phyloP scores from a whole-genome alignment of 139 green algal genomes.

The Medakamo hakoo region DNA sequence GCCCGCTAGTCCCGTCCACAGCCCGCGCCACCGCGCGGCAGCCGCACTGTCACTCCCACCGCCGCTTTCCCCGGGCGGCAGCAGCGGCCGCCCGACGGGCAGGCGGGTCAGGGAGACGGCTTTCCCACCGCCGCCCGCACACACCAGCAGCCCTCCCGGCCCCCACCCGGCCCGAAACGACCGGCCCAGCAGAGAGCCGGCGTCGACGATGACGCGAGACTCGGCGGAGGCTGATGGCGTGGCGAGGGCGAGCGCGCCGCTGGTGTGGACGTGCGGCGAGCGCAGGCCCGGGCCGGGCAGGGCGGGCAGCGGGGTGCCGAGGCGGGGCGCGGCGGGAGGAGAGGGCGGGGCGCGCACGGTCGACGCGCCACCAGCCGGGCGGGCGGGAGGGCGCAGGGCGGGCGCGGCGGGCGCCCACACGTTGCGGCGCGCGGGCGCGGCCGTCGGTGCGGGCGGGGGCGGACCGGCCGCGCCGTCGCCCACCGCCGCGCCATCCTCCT shows the following conservation, averaged over 20 bases:
- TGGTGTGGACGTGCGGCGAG: not conserved
- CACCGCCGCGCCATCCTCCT: too few species aligned
- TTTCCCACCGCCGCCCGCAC: slow-evolving; percentile 7
- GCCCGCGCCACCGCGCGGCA: too few species aligned
- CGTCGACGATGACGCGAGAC: slow-evolving; percentile 19
- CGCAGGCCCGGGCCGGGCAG: too few species aligned
- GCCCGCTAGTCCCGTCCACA: too few species aligned
- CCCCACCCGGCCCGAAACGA: slow-evolving; percentile 61
- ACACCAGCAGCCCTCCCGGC: slow-evolving; percentile 29
- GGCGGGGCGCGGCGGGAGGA: not conserved
- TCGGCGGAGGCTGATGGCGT: not conserved
- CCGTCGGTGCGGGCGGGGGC: too few species aligned
- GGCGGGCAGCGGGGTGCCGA: too few species aligned
- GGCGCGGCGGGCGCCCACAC: not conserved
- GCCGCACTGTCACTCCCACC: too few species aligned
- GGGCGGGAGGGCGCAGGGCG: not conserved
- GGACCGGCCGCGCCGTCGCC: too few species aligned
- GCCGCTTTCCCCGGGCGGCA: not conserved
- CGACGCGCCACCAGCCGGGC: not conserved
- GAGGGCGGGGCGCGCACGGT: not conserved
- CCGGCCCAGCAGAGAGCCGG: slow-evolving; percentile 38
- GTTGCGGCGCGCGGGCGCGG: not conserved
- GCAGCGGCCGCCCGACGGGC: not conserved
- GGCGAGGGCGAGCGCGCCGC: not conserved
- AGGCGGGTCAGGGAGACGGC: not conserved